A percentile compares a stretch with the other conserved stretches of the same genome.
phyloP scores from a whole-genome alignment of 768 basidiomycete species.

The Albatrellus ellisii region DNA sequence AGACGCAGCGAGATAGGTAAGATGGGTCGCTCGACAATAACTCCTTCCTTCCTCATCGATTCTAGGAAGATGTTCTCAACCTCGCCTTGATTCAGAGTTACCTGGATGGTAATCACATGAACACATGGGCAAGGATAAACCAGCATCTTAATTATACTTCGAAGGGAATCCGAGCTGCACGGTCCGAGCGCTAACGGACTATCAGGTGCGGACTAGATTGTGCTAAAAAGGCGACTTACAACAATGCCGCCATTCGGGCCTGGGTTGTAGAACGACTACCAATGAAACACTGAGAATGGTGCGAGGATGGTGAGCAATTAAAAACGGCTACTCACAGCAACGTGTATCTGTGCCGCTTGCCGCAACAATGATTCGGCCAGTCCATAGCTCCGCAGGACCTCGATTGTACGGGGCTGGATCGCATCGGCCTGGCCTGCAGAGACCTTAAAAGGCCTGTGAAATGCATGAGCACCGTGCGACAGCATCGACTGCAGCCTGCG shows the following conservation, averaged over 20 bases:
- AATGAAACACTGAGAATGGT: background rate
- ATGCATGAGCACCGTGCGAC: background rate
- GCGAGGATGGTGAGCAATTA: background rate
- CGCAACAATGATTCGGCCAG: constrained; percentile 49
- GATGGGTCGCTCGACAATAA: constrained; percentile 38
- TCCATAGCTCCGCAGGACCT: constrained; percentile 63
- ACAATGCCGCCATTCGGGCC: constrained; percentile 44
- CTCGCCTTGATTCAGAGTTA: constrained; percentile 49
- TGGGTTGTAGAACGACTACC: constrained; percentile 68
- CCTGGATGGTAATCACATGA: constrained; percentile 18
- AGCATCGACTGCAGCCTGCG: background rate
- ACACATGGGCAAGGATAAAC: background rate
- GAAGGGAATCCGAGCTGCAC: constrained; percentile 59
- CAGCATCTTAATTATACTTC: constrained; percentile 28
- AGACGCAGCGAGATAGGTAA: constrained; percentile 36
- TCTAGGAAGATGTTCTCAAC: constrained; percentile 48
- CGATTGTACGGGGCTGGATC: constrained; percentile 40
- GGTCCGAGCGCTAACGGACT: constrained; percentile 41
- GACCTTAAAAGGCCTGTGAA: constrained; percentile 23
- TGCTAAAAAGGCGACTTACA: constrained; percentile 28
- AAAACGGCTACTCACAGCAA: constrained; percentile 33
- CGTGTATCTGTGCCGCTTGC: constrained; percentile 58
- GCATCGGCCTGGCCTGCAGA: constrained; percentile 41
- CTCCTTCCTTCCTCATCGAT: constrained; percentile 33
- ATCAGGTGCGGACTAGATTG: no score